phyloP scores from a whole-genome alignment of 148 eudicot species.

The Camellia sinensis region DNA sequence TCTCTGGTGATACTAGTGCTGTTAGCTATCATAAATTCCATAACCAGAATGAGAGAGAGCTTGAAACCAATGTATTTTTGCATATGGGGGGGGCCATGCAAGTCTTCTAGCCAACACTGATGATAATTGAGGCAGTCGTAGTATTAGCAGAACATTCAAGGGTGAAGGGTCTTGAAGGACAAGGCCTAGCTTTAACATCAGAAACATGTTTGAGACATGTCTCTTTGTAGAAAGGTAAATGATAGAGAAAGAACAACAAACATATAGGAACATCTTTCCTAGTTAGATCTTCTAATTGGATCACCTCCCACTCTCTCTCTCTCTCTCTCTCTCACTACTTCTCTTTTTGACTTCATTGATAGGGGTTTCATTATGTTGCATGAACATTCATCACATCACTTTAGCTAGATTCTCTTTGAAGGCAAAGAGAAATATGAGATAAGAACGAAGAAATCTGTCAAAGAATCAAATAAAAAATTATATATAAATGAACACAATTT shows the following conservation, averaged over 20 bases:
- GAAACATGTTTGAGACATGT: conserved; percentile 71
- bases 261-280: conserved; percentile 16
- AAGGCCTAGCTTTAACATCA: conserved; percentile 26
- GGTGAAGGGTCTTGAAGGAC: conserved; percentile 9
- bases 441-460: too few species aligned
- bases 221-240: conserved; percentile 19
- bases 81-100: conserved; percentile 14
- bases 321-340: conserved; percentile 6
- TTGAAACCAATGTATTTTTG: conserved; percentile 3
- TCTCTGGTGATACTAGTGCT: conserved; percentile 10
- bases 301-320: not conserved
- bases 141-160: conserved; percentile 17
- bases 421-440: not conserved
- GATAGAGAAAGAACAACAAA: not conserved
- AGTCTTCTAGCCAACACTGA: conserved; percentile 31
- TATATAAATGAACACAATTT: too few species aligned
- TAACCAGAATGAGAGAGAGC: not conserved
- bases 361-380: conserved; percentile 20
- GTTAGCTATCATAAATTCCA: conserved; percentile 1
- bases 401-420: not conserved
- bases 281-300: conserved; percentile 5
- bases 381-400: conserved; percentile 15
- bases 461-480: too few species aligned
- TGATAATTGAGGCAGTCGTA: conserved; percentile 20
- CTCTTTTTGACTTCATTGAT: conserved; percentile 15